Base-by-base conservation (phyloP, 495 filamentous ascomycete species). In the Podospora appendiculata region DNA sequence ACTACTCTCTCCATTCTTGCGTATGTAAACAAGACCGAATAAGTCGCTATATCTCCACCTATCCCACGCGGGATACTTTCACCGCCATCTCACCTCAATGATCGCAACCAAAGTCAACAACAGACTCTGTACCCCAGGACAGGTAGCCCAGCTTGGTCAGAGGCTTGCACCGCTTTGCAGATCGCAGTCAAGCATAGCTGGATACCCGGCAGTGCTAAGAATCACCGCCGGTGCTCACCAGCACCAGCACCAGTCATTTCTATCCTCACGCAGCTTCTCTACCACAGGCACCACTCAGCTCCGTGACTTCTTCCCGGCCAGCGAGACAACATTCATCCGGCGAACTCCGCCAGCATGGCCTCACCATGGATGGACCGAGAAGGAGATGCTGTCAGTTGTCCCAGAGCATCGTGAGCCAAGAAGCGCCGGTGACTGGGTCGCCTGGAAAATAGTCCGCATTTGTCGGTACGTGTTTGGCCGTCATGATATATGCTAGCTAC, bases 331-430 rank as follows among this genome's bases (percentile, higher is more conserved):
- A 1, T 58, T 63, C 35, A 80, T 81, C 54, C 62, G 67, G 11
- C 56, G 65, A 48, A 80, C 77, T 12, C 73, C 79, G 13, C 62
- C 84, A 35, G 77, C 84, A 53, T 89, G 86, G 85, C 73, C 78
- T 1, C 86, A 90, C 64, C 86, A 83, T 55, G 73, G 79, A 56
- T 86, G 70, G 48, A 74, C 73, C 12, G 64, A 76, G 59, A 48
- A 70, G 55, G 73, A 75, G 59, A 71, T 76, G 72, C 48, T 62
- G 10, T 57, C 53, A n/a, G 68, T 76, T 5, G 64, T 66, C 13
- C 68, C 70, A 2, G 64, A 62, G 14, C 69, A 74, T 43, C 70
- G 70, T 17, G 51, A 57, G 44, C 62, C 67, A 0, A 54, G 60
- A 51, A 71, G 69, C 2, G 55, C 65, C 52, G 65, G 74, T 11